A percentile compares a stretch with the other conserved stretches of the same genome.
Conservation (phyloP, 2,329 filamentous ascomycete genomes). For the Phaeosphaeriaceae sp. region DNA sequence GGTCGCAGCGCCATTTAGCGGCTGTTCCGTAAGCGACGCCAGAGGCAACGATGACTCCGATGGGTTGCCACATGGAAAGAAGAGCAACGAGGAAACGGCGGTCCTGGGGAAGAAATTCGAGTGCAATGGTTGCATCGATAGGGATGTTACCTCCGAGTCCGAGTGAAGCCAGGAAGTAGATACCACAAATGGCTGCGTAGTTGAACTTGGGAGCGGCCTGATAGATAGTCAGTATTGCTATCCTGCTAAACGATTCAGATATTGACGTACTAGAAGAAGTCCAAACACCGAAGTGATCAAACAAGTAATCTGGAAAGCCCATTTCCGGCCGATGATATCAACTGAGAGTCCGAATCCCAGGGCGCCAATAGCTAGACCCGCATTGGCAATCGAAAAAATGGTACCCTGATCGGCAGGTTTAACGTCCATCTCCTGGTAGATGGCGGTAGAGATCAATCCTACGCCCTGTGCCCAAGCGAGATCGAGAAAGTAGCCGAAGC, state of each 20-base stretch:
- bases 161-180: conserved; percentile 35
- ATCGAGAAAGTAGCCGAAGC: conserved; percentile 40
- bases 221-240: conserved; percentile 4
- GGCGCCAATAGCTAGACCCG: conserved; percentile 37
- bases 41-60: conserved; percentile 36
- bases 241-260: background rate
- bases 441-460: conserved; percentile 31
- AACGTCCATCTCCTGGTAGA: conserved; percentile 42
- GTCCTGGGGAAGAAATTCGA: conserved; percentile 36
- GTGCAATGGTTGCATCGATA: conserved; percentile 35
- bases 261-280: conserved; percentile 25
- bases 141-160: conserved; percentile 39
- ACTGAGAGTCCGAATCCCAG: conserved; percentile 34
- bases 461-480: conserved; percentile 41
- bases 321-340: conserved; percentile 38
- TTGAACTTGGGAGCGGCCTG: conserved; percentile 40
- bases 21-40: conserved; percentile 36
- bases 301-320: conserved; percentile 35
- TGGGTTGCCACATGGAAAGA: conserved; percentile 40
- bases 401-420: conserved; percentile 26
- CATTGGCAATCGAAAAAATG: conserved; percentile 37
- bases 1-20: conserved; percentile 38
- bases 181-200: conserved; percentile 36
- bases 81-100: conserved; percentile 37
- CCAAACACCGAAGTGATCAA: conserved; percentile 37